Base-by-base conservation (phyloP, 23 red algal genomes). In the Gracilaria caudata region DNA sequence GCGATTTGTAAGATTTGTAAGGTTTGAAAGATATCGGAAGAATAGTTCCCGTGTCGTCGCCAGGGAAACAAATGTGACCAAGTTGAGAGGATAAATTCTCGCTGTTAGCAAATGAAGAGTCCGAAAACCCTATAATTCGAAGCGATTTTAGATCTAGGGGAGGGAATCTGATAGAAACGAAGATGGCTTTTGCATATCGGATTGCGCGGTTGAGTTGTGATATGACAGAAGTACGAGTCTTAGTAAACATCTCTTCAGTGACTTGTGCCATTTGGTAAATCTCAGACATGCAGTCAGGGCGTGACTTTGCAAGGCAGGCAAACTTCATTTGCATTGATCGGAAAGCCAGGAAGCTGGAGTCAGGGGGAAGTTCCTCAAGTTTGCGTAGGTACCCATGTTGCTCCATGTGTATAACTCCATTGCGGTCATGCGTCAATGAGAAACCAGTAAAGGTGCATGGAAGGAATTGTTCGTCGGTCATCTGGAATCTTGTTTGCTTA, bases 361-460 rank as follows among this genome's bases (percentile, higher is more conserved):
- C 20, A 21, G 34, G 10, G 6, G 9, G 16, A 3, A 71, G 65
- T 14, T 71, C 65, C 14, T 71, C 65, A 7, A 71, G 65, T 41
- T 61, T 61, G 24, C 57, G 23, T 23, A 61, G 29, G 57, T 61
- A 61, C 23, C 57, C 26, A 12, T 61, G 57, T 30, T 61, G 57
- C 7, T 61, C 57, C 26, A 29, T 25, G 1, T 29, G 57, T 3
- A 61, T 30, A 3, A 7, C 17, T 20, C 21, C 44, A 25, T 28
- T 28, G 19, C 0, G 10, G 36, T 60, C 76, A 4, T 32, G 23
- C 8, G 19, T 10, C 0, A 80, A 13, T 6, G 47, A 34, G 34
- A 80, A 56, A 59, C 76, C 47, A 10, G 9, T 56, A 23, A 80
- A 80, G 10, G 23, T 38, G 51, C 76, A 56, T 13, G 47, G 76